Base-by-base conservation (phyloP, 495 filamentous ascomycete genomes). In the Penicillium lividum region DNA sequence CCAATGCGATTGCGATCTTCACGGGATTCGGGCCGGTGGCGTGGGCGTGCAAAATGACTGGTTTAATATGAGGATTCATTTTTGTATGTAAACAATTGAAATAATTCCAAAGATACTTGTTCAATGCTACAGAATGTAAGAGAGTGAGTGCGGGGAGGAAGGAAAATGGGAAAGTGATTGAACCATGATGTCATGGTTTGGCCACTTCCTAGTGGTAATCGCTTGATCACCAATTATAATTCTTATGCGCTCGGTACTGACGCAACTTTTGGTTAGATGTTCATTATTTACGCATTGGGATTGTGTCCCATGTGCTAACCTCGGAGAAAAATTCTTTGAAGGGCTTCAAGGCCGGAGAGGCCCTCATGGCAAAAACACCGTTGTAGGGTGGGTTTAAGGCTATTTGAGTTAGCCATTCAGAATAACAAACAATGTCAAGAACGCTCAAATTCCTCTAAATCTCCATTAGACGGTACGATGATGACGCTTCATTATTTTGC, bases 1-100 rank as follows among this genome's bases (percentile, higher is more conserved):
- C 90, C 7, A 96, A 76, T 0, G 86, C 79, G 57, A 95, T 93
- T 33, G 88, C 88, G 54, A 91, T 75, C 68, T 94, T 95, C 69
- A 73, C 64, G 1, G 77, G 78, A 48, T 81, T 80, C 7, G 78
- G 78, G 6, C 75, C 73, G 1, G 68, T 58, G 33, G 53, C 43
- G 51, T 80, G 76, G 38, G 75, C 75, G 51, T 80, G 76, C 18
- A 79, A 60, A 30, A 65, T 43, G 5, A 73, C 45, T 1, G 68
- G 68, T 40, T 73, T 68, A 2, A 67, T 53, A 53, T 68, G 67
- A 40, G 38, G 38, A 40, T 40, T 40, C 38, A 40, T 40, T 15
- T 15, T 40, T 40, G 15, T 15, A 36, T 11, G 33, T 36, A 10
- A 13, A 36, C 22, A 33, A 33, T 30, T 28, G 25, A 34, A 28